Evolutionary conservation across 1,139 yeast genomes (phyloP), one percentile per base, ranked within the genome.

Genomic region (Suhomyces bribrorum): DNA sequence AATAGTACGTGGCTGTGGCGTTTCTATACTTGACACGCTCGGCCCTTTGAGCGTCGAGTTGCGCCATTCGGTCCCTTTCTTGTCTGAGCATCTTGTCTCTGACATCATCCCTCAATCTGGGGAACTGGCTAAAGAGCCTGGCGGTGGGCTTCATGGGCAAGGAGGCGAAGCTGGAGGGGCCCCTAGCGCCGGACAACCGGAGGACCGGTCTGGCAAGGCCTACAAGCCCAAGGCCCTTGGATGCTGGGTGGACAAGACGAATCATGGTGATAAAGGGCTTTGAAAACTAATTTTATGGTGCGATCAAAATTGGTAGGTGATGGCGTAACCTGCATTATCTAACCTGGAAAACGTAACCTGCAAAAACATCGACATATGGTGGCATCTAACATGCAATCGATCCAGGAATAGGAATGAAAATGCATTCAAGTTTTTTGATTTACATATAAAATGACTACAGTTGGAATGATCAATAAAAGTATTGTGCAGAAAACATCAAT

Each of bases 1-100:
- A 69, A 58, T 90, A 90, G 56, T 83, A 77, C 4, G 84, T 79
- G 8, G 86, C 80, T 0, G 95, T 69, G 36, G 60, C 55, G 55
- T 69, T 71, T 36, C 59, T 57, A 41, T 47, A 59, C 38, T 56
- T 59, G 31, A 64, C 63, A 35, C 57, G 51, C 31, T 59, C 66
- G 38, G 59, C 66, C 42, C 69, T 52, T 33, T 57, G 59, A 25
- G 45, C 43, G 32, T 43, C 45, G 22, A 44, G 37, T 26, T 35
- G 29, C 11, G 42, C 40, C 36, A 45, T 40, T 7, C 48, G 37
- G 14, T 44, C 41, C 32, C 54, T 37, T 31, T 44, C 44, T n/a
- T 6, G 20, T 17, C 18, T 43, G 31, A 7, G 16, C 8, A 26
- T 7, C 7, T 11, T 25, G 7, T n/a, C 7, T 25, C 14, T n/a